These are phyloP conservation scores for Quercus aquifolioides DNA, from an alignment of 306 rosid species.

Conservation along the genomic window DNA sequence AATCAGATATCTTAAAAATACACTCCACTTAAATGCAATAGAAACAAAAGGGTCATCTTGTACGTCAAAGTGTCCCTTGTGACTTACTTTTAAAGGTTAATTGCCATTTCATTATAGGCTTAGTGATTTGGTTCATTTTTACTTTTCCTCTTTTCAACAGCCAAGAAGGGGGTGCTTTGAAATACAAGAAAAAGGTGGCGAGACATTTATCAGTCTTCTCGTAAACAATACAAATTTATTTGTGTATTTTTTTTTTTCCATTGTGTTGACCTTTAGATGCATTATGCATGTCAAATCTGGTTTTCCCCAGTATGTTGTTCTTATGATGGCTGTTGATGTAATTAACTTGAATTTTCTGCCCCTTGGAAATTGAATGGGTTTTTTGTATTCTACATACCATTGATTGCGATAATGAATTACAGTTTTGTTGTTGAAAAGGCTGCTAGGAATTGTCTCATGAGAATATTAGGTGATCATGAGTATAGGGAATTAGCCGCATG, in stretches of 20 bases:
- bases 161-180: constrained; percentile 97
- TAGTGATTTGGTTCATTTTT: not conserved
- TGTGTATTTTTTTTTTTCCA: not conserved
- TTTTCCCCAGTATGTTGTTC: not conserved
- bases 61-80: not conserved
- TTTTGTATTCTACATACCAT: too few relatives aligned
- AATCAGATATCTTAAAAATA: not conserved
- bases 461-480: too few relatives aligned
- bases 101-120: not conserved
- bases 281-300: not conserved
- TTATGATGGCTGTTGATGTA: not conserved
- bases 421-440: too few relatives aligned
- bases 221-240: constrained; percentile 30
- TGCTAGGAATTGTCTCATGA: too few relatives aligned
- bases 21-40: not conserved
- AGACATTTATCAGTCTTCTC: constrained; percentile 71
- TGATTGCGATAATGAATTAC: too few relatives aligned
- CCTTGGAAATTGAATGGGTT: not conserved
- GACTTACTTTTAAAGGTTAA: not conserved
- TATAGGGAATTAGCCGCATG: too few relatives aligned
- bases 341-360: not conserved
- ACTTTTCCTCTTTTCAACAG: constrained; percentile 30
- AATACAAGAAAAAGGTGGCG: constrained; percentile 58
- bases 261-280: not conserved
- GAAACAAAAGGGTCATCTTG: not conserved